Base-by-base conservation (phyloP, 2,329 filamentous ascomycete species). In the Claviceps sp. region DNA sequence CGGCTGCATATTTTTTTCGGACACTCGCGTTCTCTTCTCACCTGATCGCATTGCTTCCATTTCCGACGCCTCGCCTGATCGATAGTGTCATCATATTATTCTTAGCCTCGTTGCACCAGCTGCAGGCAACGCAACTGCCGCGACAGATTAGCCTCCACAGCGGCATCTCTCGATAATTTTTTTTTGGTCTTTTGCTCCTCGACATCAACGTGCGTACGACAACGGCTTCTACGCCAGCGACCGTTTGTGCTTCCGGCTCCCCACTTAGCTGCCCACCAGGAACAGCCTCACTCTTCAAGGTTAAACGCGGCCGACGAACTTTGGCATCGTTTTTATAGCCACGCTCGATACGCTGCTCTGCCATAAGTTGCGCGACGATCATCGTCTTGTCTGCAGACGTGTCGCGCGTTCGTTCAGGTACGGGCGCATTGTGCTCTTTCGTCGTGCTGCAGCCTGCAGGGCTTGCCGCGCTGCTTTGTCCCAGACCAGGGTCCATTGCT, bases 401-500 rank as follows among this genome's bases (percentile, higher is more conserved):
- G 30, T 50, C 52, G 37, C 37, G 47, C 42, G 42, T 24, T 51
- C 47, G 24, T 22, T 54, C 52, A 54, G 49, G 52, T 54, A 49
- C 50, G 49, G 40, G 30, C 16, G 18, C 6, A 20, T 18, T 20
- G 41, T 38, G 40, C 26, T 34, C 46, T 52, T 42, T 18, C 47
- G 16, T 48, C 48, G 52, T 45, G 48, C 45, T 45, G 49, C 49
- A 51, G 46, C 46, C 45, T 45, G 49, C 49, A 51, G 46, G 49
- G 47, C 44, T 48, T 45, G 14, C 52, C 24, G 45, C 46, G 38
- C 48, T 51, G 22, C 37, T 37, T 40, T 38, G n/a, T 44, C 37
- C 48, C 22, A 42, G 37, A 53, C 48, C 48, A 50, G 48, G 52
- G 46, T 54, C 45, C 49, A 49, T 42, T 51, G 49, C 52, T 54